A percentile compares a stretch with the other conserved stretches of the same genome.
These are phyloP conservation scores for Pharus latifolius DNA, from an alignment of 176 grass and related monocot genomes.

Conservation along the genomic window DNA sequence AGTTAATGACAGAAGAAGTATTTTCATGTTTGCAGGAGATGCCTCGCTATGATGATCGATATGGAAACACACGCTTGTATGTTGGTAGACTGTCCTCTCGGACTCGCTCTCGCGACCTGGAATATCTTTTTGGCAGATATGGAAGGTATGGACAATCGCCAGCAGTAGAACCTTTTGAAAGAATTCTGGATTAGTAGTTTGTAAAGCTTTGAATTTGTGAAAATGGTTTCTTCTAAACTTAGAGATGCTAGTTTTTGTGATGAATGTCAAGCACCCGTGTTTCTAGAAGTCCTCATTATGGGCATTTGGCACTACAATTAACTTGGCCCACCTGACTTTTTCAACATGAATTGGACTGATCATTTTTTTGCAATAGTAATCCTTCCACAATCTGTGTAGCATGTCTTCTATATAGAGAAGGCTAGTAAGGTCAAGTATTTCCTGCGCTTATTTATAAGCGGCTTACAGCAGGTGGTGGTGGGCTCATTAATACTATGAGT, in stretches of 20 bases:
- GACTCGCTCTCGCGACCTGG: conserved; percentile 75
- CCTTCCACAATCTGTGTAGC: background rate
- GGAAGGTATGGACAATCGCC: conserved; percentile 56
- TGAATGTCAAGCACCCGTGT: background rate
- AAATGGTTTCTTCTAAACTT: background rate
- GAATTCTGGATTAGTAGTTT: background rate
- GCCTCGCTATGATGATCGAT: conserved; percentile 85
- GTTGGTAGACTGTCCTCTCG: conserved; percentile 71
- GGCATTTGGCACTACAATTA: background rate
- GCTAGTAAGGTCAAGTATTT: background rate
- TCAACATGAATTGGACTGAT: background rate
- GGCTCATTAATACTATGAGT: background rate
- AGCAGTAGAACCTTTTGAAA: too few species aligned
- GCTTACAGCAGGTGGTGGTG: background rate
- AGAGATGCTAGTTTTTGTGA: background rate
- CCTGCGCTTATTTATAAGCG: background rate
- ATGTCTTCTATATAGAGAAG: background rate
- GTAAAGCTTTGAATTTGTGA: background rate
- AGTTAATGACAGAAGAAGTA: background rate
- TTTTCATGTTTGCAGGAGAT: conserved; percentile 60
- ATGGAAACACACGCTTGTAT: conserved; percentile 68
- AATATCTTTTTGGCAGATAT: conserved; percentile 86
- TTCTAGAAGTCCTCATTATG: background rate
- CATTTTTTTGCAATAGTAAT: background rate
- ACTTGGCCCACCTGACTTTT: background rate